Evolutionary conservation across 2,329 filamentous ascomycete genomes (phyloP).

Genomic region (Pseudopyricularia cyperi): DNA sequence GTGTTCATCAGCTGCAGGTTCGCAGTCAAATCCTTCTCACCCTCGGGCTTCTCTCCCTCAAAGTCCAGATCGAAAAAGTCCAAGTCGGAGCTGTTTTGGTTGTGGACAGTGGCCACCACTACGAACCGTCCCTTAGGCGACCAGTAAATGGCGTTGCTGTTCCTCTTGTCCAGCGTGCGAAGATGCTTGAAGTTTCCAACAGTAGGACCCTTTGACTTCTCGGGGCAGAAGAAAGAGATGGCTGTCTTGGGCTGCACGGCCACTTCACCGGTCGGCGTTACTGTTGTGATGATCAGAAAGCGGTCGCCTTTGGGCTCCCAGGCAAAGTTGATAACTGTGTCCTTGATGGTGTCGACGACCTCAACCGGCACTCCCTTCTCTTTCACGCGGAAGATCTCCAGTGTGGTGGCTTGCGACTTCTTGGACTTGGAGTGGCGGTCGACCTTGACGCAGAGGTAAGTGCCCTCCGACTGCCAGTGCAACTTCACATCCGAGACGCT

Average conservation of each 20-base stretch:
- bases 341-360: constrained; percentile 94
- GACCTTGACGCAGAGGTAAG: constrained; percentile 96
- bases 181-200: constrained; percentile 95
- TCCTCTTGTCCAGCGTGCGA: constrained; percentile 95
- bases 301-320: constrained; percentile 98
- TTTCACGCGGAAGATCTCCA: constrained; percentile 94
- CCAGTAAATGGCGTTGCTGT: constrained; percentile 99
- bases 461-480: constrained; percentile 93
- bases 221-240: constrained; percentile 91
- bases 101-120: constrained; percentile 83
- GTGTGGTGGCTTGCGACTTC: constrained; percentile 91
- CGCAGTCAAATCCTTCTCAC: constrained; percentile 84
- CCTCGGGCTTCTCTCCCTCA: constrained; percentile 88
- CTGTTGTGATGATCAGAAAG: constrained; percentile 92
- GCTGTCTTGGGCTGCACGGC: constrained; percentile 87
- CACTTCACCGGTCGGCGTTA: constrained; percentile 64
- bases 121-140: constrained; percentile 92
- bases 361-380: constrained; percentile 98
- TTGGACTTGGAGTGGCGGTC: constrained; percentile 98
- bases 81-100: constrained; percentile 84
- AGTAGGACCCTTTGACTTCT: constrained; percentile 72
- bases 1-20: constrained; percentile 93
- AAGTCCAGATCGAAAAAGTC: constrained; percentile 98
- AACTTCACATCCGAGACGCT: constrained; percentile 96
- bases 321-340: constrained; percentile 98